Evolutionary conservation across 305 asterid species (phyloP), one percentile per base, ranked within the genome.

Genomic region (Solanum hybrid): DNA sequence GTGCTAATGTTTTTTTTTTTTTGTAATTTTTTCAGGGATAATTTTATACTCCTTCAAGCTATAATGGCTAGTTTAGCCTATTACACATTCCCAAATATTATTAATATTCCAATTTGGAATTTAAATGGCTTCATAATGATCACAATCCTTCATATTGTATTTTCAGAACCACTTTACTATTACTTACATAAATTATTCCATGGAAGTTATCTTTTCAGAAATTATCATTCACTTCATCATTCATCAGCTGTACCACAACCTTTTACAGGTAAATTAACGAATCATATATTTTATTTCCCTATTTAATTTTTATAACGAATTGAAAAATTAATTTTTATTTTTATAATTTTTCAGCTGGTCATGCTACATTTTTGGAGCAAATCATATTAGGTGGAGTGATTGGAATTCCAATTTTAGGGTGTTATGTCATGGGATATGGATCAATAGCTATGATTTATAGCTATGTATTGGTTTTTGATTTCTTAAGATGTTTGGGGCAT

Each of bases 81-180:
- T 76, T 90, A 91, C 92, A 86, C 86, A 73, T 94, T 92, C 51
- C 94, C 96, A 32, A 75, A 70, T 33, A 89, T 89, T 84, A 93
- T 89, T 38, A 82, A 91, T 85, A 65, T 92, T 37, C 94, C 98
- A n/a, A 9, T 86, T 1, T 97, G 98, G 98, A 91, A 94, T 93
- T 89, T 81, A 83, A 92, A 76, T 22, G 98, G 98, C 38, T 73
- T 96, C 75, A 77, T 93, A 10, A 93, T 94, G 89, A 94, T 93
- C 36, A n/a, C 90, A 38, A 39, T 89, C 24, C 94, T 97, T 5
- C 99, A 97, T 73, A 79, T 94, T 12, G 91, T 93, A n/a, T 38
- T 96, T 87, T 95, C 98, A n/a, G 98, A 97, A 93, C 98, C 98
- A 5, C 93, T 97, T 39, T 97, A 94, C 87, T 97, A 97, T 91